Percentiles rank a stretch among this genome's conserved stretches.
Conservation (phyloP, 2,329 filamentous ascomycete species). For the Cordyceps tenuipes region DNA sequence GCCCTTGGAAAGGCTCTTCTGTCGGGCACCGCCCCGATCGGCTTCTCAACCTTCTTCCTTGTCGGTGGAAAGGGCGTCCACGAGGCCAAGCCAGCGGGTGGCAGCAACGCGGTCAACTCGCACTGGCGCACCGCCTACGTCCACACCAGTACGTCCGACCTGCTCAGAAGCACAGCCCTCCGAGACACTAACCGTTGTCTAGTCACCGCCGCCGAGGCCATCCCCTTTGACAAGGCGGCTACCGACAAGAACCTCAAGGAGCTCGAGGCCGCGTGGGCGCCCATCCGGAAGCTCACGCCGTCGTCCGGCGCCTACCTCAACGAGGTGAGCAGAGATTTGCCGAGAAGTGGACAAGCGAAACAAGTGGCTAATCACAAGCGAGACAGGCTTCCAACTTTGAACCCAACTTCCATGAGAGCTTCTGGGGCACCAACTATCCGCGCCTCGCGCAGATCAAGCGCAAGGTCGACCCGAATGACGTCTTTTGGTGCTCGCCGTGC, state of each 20-base stretch:
- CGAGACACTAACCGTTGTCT: neutral
- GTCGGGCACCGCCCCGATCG: conserved; percentile 21
- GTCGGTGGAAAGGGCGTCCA: conserved; percentile 37
- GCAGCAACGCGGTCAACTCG: conserved; percentile 35
- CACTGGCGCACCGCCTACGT: conserved; percentile 36
- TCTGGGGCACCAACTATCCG: conserved; percentile 39
- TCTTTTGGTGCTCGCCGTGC: conserved; percentile 41
- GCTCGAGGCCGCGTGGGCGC: conserved; percentile 23
- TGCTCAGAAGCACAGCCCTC: too few relatives aligned
- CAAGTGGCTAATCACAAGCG: neutral
- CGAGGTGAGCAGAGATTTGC: conserved; percentile 25
- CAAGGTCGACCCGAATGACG: conserved; percentile 35
- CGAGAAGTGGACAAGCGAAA: neutral
- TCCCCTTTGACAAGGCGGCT: conserved; percentile 25
- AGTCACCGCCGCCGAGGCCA: conserved; percentile 23
- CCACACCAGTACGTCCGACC: conserved; percentile 24
- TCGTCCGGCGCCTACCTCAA: conserved; percentile 37
- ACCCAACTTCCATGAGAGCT: conserved; percentile 29
- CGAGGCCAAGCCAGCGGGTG: conserved; percentile 35
- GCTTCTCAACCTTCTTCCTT: conserved; percentile 27
- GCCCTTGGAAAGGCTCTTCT: conserved; percentile 30
- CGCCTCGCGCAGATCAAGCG: conserved; percentile 37
- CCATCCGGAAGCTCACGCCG: conserved; percentile 31
- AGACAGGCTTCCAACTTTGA: conserved; percentile 29
- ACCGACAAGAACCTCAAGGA: conserved; percentile 18